These are phyloP conservation scores for Amaranthus tricolor DNA, from an alignment of 179 eudicot species.

Conservation along the genomic window DNA sequence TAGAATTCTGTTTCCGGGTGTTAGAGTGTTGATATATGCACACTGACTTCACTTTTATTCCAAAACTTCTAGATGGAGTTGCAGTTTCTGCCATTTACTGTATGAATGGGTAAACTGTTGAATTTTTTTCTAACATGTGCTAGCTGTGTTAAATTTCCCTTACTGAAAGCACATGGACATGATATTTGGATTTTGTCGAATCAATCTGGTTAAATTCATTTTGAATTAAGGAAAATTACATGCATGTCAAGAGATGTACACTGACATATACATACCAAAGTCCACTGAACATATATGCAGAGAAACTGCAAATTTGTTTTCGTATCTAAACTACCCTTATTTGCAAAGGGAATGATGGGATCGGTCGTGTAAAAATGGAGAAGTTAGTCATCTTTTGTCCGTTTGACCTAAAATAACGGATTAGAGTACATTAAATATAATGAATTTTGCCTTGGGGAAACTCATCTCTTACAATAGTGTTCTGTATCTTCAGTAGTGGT, in stretches of 20 bases:
- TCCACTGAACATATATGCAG: slow-evolving; percentile 1
- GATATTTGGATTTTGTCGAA: neutral
- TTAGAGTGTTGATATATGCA: neutral
- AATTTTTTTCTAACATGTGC: neutral
- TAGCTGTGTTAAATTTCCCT: neutral
- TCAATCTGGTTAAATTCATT: neutral
- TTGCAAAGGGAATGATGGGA: neutral
- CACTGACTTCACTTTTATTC: neutral
- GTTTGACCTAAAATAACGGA: too few relatives aligned
- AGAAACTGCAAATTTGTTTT: neutral
- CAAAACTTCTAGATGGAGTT: neutral
- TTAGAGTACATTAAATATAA: too few relatives aligned
- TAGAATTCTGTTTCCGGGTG: neutral
- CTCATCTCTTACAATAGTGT: neutral
- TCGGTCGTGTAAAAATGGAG: neutral
- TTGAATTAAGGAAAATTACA: neutral
- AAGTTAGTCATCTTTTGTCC: too few relatives aligned
- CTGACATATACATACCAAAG: neutral
- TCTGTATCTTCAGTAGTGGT: neutral
- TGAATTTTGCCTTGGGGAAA: neutral
- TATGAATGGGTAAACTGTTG: too few relatives aligned
- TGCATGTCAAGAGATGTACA: neutral
- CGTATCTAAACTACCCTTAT: neutral
- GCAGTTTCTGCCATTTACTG: neutral
- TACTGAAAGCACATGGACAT: neutral